Conservation (phyloP, 306 rosid species). For the Quercus gilva region DNA sequence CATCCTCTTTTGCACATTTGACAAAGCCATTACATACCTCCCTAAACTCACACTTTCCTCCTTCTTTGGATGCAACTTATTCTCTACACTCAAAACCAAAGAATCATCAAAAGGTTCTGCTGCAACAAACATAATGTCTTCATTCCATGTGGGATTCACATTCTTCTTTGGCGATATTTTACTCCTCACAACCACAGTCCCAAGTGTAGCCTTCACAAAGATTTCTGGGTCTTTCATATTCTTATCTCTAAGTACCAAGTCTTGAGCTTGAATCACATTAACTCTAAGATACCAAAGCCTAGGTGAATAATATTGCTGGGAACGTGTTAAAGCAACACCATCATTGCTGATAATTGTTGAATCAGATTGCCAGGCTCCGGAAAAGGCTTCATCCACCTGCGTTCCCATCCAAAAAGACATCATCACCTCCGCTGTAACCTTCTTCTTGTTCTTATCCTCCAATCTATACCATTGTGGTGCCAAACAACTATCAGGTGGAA, state of each 20-base stretch:
- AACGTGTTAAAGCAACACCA: constrained; percentile 6
- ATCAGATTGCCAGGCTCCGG: constrained; percentile 37
- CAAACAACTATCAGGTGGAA: constrained; percentile 12
- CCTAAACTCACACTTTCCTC: too few species aligned
- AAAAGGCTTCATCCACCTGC: constrained; percentile 26
- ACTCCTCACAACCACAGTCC: background rate
- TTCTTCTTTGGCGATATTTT: background rate
- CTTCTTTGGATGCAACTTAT: too few species aligned
- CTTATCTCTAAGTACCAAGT: too few species aligned
- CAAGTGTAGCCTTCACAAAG: constrained; percentile 6
- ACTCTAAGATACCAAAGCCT: constrained; percentile 14
- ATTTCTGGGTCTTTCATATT: background rate
- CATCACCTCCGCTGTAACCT: constrained; percentile 8
- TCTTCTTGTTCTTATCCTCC: background rate
- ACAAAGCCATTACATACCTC: too few species aligned
- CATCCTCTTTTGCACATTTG: background rate
- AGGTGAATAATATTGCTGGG: constrained; percentile 36
- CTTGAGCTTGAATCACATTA: background rate
- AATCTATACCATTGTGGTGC: constrained; percentile 32
- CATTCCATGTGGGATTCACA: constrained; percentile 27
- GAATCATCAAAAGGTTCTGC: too few species aligned
- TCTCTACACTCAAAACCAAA: too few species aligned
- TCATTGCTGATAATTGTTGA: background rate
- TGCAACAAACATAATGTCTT: constrained; percentile 7
- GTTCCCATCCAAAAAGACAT: constrained; percentile 16